Evolutionary conservation across 805 yeast genomes (phyloP).

Genomic region (Millerozyma miso): DNA sequence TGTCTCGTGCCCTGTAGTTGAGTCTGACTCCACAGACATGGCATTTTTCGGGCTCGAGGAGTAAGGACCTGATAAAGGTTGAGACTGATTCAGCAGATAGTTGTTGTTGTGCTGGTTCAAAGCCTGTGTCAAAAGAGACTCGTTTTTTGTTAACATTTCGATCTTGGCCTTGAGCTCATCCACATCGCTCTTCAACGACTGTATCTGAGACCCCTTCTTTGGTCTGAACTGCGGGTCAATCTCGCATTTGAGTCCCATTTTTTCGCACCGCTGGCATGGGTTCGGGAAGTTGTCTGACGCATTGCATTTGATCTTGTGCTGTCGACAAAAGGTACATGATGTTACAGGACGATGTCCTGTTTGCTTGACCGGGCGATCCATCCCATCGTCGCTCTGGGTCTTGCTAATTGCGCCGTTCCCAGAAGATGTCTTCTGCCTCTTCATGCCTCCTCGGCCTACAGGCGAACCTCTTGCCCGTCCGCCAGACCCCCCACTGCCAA

Average conservation of each 20-base stretch:
- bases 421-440: constrained; percentile 9
- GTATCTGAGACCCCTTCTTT: constrained; percentile 86
- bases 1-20: constrained; percentile 6
- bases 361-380: constrained; percentile 17
- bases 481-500: background rate
- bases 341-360: constrained; percentile 78
- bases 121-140: constrained; percentile 62
- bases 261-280: constrained; percentile 79
- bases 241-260: constrained; percentile 76
- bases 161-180: constrained; percentile 73
- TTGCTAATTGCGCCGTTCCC: background rate
- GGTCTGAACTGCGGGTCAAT: constrained; percentile 91
- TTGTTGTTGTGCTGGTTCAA: constrained; percentile 41
- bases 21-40: constrained; percentile 4
- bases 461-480: constrained; percentile 15
- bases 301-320: constrained; percentile 89
- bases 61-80: constrained; percentile 3
- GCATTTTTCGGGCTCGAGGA: constrained; percentile 8
- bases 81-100: constrained; percentile 20
- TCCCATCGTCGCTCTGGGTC: constrained; percentile 5
- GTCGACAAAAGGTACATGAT: constrained; percentile 91
- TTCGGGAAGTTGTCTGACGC: constrained; percentile 79
- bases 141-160: constrained; percentile 60
- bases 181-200: constrained; percentile 76
- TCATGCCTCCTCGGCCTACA: constrained; percentile 6